Evolutionary conservation across 2,329 filamentous ascomycete species (phyloP).

Genomic region (Camillea tinctor): DNA sequence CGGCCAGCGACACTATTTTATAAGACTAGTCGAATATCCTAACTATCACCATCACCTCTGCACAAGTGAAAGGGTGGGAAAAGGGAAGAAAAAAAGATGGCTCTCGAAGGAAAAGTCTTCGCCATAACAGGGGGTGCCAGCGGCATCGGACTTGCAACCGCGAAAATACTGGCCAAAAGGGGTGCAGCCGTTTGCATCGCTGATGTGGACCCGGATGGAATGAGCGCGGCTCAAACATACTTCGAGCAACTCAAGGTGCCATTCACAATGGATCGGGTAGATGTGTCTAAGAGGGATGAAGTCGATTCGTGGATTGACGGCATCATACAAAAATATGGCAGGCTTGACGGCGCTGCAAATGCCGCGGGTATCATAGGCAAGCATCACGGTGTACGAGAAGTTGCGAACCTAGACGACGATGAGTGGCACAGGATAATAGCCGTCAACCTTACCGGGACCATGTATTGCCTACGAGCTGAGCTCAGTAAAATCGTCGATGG

Average conservation of each 20-base stretch:
- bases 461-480: conserved; percentile 50
- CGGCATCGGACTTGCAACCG: conserved; percentile 34
- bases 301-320: conserved; percentile 51
- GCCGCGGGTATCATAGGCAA: conserved; percentile 51
- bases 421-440: conserved; percentile 49
- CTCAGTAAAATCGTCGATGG: conserved; percentile 44
- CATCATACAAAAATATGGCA: conserved; percentile 48
- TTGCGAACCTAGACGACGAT: conserved; percentile 45
- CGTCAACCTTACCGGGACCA: conserved; percentile 50
- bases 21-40: too few species aligned
- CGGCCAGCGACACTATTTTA: too few species aligned
- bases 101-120: conserved; percentile 35
- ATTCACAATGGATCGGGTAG: conserved; percentile 41
- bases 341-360: conserved; percentile 55
- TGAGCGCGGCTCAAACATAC: conserved; percentile 27
- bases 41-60: too few species aligned
- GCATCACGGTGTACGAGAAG: conserved; percentile 38
- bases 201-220: conserved; percentile 28
- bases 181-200: conserved; percentile 33
- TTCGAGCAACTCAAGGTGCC: conserved; percentile 25
- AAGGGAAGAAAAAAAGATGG: conserved; percentile 1
- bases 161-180: conserved; percentile 29
- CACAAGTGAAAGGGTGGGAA: too few species aligned
- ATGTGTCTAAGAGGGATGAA: conserved; percentile 45
- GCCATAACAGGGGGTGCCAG: conserved; percentile 44